Percentiles rank a stretch among this genome's conserved stretches.
Evolutionary conservation across 108 stramenopile species (phyloP).

Genomic region (Craspedostauros australis): DNA sequence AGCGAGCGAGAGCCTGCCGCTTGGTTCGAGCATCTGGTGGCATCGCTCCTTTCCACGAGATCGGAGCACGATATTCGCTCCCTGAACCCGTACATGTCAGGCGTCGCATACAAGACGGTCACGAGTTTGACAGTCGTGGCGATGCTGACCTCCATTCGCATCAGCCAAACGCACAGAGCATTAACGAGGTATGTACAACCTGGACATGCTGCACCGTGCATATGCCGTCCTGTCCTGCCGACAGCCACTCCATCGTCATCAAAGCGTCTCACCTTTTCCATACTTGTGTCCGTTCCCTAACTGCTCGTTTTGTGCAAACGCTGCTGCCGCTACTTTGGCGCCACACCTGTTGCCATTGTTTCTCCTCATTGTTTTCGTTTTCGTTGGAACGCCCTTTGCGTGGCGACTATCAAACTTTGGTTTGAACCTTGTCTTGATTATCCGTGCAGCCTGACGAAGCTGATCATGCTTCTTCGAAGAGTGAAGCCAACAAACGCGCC

Average conservation of each 20-base stretch:
- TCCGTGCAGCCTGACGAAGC: constrained; percentile 37
- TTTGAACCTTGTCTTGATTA: constrained; percentile 22
- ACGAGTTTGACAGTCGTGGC: constrained; percentile 84
- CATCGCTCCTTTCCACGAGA: constrained; percentile 78
- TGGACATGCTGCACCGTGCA: too few species aligned
- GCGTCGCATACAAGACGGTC: constrained; percentile 79
- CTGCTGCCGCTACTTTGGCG: too few species aligned
- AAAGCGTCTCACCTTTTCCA: too few species aligned
- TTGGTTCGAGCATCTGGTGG: constrained; percentile 88
- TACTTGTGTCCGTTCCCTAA: too few species aligned
- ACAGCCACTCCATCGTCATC: too few species aligned
- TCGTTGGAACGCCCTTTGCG: too few species aligned
- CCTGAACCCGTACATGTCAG: constrained; percentile 83
- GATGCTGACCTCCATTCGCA: constrained; percentile 86
- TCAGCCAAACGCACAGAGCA: constrained; percentile 82
- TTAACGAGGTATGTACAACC: constrained; percentile 64
- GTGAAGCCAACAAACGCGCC: constrained; percentile 53
- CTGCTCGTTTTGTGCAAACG: too few species aligned
- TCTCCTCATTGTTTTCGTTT: too few species aligned
- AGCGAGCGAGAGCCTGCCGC: constrained; percentile 82
- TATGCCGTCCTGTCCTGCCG: too few species aligned
- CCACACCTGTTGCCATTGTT: too few species aligned
- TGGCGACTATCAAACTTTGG: too few species aligned
- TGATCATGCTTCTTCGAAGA: constrained; percentile 57
- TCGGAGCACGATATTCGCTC: constrained; percentile 83